These are phyloP conservation scores for Cinnamomum chago DNA, from an alignment of 164 flowering plant species.

Conservation along the genomic window DNA sequence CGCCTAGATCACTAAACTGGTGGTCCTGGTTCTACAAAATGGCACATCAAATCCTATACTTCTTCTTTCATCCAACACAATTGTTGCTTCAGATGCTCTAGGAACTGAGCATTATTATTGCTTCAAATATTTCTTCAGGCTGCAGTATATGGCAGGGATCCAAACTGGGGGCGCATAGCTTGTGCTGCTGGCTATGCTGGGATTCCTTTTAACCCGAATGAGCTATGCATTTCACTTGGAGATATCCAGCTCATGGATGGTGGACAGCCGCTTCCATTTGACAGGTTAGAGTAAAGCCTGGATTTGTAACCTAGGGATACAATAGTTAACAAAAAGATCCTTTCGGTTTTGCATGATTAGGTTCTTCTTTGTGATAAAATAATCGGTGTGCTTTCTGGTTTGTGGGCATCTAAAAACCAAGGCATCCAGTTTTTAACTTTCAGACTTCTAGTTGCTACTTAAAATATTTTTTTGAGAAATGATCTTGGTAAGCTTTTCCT, in stretches of 20 bases:
- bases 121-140: slow-evolving; percentile 44
- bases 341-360: no score
- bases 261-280: slow-evolving; percentile 90
- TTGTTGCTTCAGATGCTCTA: not conserved
- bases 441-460: no score
- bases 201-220: slow-evolving; percentile 50
- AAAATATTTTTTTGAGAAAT: no score
- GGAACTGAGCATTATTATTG: not conserved
- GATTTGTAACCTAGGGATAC: not conserved
- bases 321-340: not conserved
- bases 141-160: slow-evolving; percentile 95
- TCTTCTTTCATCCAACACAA: no score
- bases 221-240: slow-evolving; percentile 73
- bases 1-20: not conserved
- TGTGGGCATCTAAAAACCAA: no score
- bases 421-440: no score
- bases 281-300: slow-evolving; percentile 41
- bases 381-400: no score
- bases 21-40: not conserved
- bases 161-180: slow-evolving; percentile 99
- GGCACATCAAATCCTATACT: not conserved
- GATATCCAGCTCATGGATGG: slow-evolving; percentile 79
- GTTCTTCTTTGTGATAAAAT: no score
- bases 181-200: slow-evolving; percentile 97
- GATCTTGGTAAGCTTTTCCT: no score